A percentile compares a stretch with the other conserved stretches of the same genome.
Evolutionary conservation across 257 asterid genomes (phyloP).

Genomic region (Eucommia ulmoides): DNA sequence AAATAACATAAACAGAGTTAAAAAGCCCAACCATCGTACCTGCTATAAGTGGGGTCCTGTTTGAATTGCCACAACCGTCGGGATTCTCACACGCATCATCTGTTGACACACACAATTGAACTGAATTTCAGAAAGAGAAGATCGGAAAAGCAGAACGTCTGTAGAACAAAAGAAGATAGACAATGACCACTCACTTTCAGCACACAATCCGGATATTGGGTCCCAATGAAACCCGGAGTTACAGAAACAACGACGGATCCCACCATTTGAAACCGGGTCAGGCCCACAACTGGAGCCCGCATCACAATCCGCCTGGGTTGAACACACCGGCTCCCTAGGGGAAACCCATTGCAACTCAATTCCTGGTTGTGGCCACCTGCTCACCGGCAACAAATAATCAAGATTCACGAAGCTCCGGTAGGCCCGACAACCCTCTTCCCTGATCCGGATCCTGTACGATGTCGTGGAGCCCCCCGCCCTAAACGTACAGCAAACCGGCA

Average conservation of each 20-base stretch:
- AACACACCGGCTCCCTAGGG: slow-evolving; percentile 56
- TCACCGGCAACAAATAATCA: slow-evolving; percentile 38
- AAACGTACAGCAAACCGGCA: slow-evolving; percentile 51
- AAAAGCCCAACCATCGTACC: no score
- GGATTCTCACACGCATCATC: slow-evolving; percentile 43
- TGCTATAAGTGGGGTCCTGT: slow-evolving; percentile 61
- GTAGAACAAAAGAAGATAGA: no score
- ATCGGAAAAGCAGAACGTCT: neutral
- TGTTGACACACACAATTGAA: no score
- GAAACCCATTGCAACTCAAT: slow-evolving; percentile 70
- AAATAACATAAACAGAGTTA: no score
- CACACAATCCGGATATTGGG: slow-evolving; percentile 45
- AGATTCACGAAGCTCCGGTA: slow-evolving; percentile 69
- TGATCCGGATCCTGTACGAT: slow-evolving; percentile 32
- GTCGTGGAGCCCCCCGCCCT: slow-evolving; percentile 77
- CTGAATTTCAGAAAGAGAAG: no score
- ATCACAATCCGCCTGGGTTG: slow-evolving; percentile 52
- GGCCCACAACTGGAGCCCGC: slow-evolving; percentile 44
- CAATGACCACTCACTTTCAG: slow-evolving; percentile 22
- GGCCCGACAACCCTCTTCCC: slow-evolving; percentile 57
- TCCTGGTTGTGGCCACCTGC: slow-evolving; percentile 62
- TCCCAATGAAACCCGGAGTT: slow-evolving; percentile 61
- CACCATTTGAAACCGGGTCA: slow-evolving; percentile 27
- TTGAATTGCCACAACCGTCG: slow-evolving; percentile 48
- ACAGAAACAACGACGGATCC: slow-evolving; percentile 55